A percentile compares a stretch with the other conserved stretches of the same genome.
phyloP scores from a whole-genome alignment of 2,329 filamentous ascomycete species.

The Fusarium dlaminii region DNA sequence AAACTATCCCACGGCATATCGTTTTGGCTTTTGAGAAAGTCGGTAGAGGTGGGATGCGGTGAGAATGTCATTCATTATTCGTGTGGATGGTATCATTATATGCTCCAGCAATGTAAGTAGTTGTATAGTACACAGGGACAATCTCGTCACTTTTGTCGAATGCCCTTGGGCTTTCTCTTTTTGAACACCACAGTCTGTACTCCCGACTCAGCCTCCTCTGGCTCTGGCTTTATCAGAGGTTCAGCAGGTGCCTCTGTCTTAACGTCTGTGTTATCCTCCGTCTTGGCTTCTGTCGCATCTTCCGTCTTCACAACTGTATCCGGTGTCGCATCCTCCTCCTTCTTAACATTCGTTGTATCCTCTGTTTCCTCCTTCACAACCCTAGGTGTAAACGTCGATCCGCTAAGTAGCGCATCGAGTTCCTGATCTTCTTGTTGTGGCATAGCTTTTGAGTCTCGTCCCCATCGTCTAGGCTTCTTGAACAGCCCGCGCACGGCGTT shows the following conservation, averaged over 20 bases:
- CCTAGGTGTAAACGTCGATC: constrained; percentile 43
- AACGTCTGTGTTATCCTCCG: constrained; percentile 31
- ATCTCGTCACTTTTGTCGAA: constrained; percentile 63
- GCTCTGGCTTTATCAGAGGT: constrained; percentile 44
- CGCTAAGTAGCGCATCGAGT: constrained; percentile 68
- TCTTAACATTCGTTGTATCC: constrained; percentile 27
- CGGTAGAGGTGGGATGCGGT: not conserved
- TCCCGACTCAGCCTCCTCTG: constrained; percentile 34
- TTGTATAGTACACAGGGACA: not conserved
- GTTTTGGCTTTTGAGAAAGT: not conserved
- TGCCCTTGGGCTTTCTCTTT: constrained; percentile 77
- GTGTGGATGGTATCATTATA: not conserved
- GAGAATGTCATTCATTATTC: not conserved
- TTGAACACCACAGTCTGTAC: constrained; percentile 74
- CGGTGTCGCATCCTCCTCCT: constrained; percentile 26
- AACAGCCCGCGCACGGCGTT: constrained; percentile 67
- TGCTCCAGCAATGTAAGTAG: not conserved
- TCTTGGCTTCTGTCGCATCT: not conserved
- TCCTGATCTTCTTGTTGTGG: constrained; percentile 61
- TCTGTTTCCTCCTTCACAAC: constrained; percentile 40
- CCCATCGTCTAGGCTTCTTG: constrained; percentile 67
- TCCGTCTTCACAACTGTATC: constrained; percentile 4
- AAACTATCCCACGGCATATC: not conserved
- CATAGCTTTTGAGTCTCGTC: constrained; percentile 61
- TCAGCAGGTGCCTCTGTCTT: constrained; percentile 54